Base-by-base conservation (phyloP, 257 asterid genomes). In the Nicotiana otophora region DNA sequence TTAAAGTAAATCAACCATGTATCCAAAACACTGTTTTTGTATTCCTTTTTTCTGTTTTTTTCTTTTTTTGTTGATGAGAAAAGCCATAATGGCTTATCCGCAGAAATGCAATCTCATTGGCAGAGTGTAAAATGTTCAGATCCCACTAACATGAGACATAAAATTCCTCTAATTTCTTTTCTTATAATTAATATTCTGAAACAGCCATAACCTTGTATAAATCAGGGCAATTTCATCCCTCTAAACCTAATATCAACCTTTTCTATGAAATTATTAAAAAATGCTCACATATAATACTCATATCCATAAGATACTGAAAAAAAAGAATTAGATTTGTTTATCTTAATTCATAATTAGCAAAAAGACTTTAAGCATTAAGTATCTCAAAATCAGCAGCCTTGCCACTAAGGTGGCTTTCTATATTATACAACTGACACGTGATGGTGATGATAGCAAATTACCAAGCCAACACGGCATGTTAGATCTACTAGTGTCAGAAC, bases 371-470 rank as follows among this genome's bases (percentile, higher is more conserved):
- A 51, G 30, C 0, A 58, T 58, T n/a, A 48, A 46, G 26, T 14
- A 23, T 46, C 23, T 48, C 26, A 11, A 74, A 74, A 74, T 48
- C 80, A 51, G 26, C 26, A 74, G 26, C 19, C 42, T 14, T 14
- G 79, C 51, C 39, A 48, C 5, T 16, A 31, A 15, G 36, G 74
- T 66, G 48, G 20, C 74, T 53, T 16, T 31, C 51, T 33, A 33
- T 17, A 17, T 17, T 17, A 33, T 94, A 94, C 81, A 94, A 51
- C 89, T 89, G 75, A 75, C 28, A 75, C 39, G 63, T 75, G 80
- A 26, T 48, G 28, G 39, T 48, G 62, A 74, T 48, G 62, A 74
- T 51, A 28, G 46, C 46, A 15, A 51, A 28, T 3, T 51, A 14
- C 63, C 80, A 75, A 48, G 16, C 42, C 16, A 51, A 51, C 80